Evolutionary conservation across 164 flowering plant species (phyloP), one percentile per base, ranked within the genome.

Genomic region (Paratinospora sagittata): DNA sequence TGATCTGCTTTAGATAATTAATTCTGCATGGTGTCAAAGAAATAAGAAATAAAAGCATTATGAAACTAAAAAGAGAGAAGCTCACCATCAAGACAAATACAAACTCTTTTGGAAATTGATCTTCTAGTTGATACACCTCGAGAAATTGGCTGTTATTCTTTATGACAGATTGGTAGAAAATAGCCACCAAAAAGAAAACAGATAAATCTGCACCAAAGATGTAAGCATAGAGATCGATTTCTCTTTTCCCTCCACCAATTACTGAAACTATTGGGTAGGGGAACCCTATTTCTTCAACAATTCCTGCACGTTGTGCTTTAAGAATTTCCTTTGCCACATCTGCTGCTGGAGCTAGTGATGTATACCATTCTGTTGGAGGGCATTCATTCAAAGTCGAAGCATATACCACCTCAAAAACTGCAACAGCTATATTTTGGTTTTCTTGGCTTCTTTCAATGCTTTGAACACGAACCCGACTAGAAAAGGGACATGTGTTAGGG

Each of bases 91-190:
- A 80, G 66, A 91, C 73, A 75, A 90, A 87, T 5, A 96, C 97
- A 70, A 80, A 96, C 73, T 93, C 98, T 71, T 86, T 91, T 0
- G 99, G 99, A 75, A 96, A 96, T 77, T 96, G 99, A 81, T 96
- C 99, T 84, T 96, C 98, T 72, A 93, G 97, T 84, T 96, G 98
- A 84, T 87, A 93, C 60, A 91, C 96, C 61, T 90, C 98, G 33
- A 96, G 93, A 81, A 96, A 85, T 70, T 96, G 87, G 71, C 87
- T 90, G 47, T 88, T 93, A 78, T 90, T 86, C 74, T 93, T 88
- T 19, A 93, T 91, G 66, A 93, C 85, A 37, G 96, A 85, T 73
- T 91, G 97, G 79, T 96, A 96, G 80, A 91, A 90, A 52, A 91
- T 85, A 60, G 92, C 92, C 63, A 91, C 99, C 81, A 96, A 74